Base-by-base conservation (phyloP, 1,284 basidiomycete species). In the Tilletia caries region DNA sequence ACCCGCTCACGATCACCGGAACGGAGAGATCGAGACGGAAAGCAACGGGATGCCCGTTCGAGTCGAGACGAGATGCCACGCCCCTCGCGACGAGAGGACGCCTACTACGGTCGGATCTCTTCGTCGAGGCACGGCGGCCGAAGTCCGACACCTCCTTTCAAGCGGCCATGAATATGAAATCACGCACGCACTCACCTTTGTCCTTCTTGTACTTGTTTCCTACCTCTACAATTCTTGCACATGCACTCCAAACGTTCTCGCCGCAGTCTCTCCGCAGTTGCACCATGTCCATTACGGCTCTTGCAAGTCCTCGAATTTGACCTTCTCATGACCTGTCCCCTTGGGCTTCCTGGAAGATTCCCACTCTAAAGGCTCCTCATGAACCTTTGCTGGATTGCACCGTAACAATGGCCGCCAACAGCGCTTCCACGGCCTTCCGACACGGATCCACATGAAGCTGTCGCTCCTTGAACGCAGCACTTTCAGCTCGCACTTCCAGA, bases 371-470 rank as follows among this genome's bases (percentile, higher is more conserved):
- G 13, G 2, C 6, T 41, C 37, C 37, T 41, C 37, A 41, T 41
- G 37, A 41, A n/a, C n/a, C n/a, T n/a, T n/a, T n/a, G n/a, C n/a
- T n/a, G n/a, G n/a, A n/a, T 6, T 41, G 37, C 37, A 41, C 37
- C 37, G 37, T 41, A 15, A 10, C 37, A 15, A 41, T 41, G 37
- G 37, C 37, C 15, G 37, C 37, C 15, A 62, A 33, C 8, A 62
- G 33, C 5, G 58, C 2, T 5, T 62, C 32, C 15, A 62, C 27
- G 27, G 33, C 58, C 58, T 62, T 62, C 27, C 58, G 58, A 62
- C 58, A 62, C 3, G 58, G 58, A 20, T 62, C 58, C 10, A 62
- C 33, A 23, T 62, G 58, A 12, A 62, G 33, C 29, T 62, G 58
- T 32, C 58, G 58, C 18, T 62, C 58, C 58, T 34, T 62, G n/a